Evolutionary conservation across 306 rosid genomes (phyloP).

Genomic region (Cucurbita ficifolia): DNA sequence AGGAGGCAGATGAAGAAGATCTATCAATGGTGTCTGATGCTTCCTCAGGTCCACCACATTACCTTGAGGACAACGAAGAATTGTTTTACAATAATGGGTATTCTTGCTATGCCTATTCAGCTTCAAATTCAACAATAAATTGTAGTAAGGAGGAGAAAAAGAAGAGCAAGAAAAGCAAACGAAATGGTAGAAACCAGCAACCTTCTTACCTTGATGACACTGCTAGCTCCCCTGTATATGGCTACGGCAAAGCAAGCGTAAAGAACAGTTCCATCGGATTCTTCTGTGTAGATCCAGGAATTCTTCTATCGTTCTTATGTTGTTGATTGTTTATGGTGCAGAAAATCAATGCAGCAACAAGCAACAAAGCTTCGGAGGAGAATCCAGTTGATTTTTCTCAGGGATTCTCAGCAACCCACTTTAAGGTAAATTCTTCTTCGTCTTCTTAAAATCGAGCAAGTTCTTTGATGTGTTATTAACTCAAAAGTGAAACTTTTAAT

Average conservation of each 20-base stretch:
- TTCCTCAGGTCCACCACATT: conserved; percentile 61
- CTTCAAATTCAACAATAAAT: conserved; percentile 14
- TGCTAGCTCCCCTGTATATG: conserved; percentile 61
- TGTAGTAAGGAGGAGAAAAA: conserved; percentile 14
- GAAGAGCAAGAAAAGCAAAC: conserved; percentile 25
- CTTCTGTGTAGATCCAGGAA: background rate
- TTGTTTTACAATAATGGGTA: conserved; percentile 18
- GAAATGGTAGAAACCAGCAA: conserved; percentile 25
- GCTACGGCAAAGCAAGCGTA: conserved; percentile 30
- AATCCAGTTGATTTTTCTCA: conserved; percentile 35
- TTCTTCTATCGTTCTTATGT: background rate
- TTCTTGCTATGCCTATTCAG: conserved; percentile 15
- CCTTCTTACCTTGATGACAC: conserved; percentile 68
- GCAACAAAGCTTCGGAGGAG: conserved; percentile 20
- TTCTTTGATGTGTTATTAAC: background rate
- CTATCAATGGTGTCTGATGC: conserved; percentile 64
- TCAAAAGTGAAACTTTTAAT: background rate
- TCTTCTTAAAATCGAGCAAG: background rate
- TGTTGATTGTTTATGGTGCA: background rate
- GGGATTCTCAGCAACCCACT: conserved; percentile 48
- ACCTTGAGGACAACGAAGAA: conserved; percentile 19
- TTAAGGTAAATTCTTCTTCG: conserved; percentile 23
- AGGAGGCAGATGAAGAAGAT: conserved; percentile 27
- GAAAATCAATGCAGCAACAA: background rate
- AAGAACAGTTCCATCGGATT: background rate